Conservation (phyloP, 1,284 basidiomycete species). For the Moesziomyces sp. region DNA sequence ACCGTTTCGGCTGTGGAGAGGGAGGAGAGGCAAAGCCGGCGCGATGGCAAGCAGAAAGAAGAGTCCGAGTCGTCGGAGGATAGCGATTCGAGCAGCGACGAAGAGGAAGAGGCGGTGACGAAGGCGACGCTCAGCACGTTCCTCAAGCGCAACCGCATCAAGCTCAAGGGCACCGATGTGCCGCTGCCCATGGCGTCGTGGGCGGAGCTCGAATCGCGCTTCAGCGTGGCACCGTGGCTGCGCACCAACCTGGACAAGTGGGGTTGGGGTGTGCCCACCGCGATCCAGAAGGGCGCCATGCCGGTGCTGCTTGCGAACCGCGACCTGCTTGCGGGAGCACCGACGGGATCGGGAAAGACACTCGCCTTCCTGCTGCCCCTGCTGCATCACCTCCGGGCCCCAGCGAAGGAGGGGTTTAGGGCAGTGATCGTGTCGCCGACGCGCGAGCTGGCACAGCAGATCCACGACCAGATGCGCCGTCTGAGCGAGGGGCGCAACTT, state of each 20-base stretch:
- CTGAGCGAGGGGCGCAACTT: constrained; percentile 46
- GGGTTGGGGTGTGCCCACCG: constrained; percentile 64
- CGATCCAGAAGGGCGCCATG: constrained; percentile 67
- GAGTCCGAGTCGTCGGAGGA: constrained; percentile 19
- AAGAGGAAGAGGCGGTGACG: constrained; percentile 34
- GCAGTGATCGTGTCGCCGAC: constrained; percentile 65
- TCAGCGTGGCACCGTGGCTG: constrained; percentile 50
- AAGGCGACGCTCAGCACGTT: constrained; percentile 56
- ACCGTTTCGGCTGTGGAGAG: constrained; percentile 56
- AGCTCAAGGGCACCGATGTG: constrained; percentile 67
- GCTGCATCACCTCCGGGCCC: constrained; percentile 52
- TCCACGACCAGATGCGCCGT: constrained; percentile 59
- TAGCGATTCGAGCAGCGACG: constrained; percentile 1
- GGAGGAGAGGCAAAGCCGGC: constrained; percentile 17
- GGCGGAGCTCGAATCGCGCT: constrained; percentile 58
- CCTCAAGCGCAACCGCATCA: constrained; percentile 64
- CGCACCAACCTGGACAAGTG: constrained; percentile 47
- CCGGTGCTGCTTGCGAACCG: constrained; percentile 65
- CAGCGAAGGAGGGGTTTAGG: constrained; percentile 44
- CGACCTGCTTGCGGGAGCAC: constrained; percentile 62
- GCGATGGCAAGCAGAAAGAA: constrained; percentile 23
- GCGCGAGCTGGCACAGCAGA: constrained; percentile 64
- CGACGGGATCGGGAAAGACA: constrained; percentile 66
- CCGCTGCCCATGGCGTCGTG: constrained; percentile 67
- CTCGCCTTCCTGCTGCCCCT: constrained; percentile 63